phyloP scores from a whole-genome alignment of 768 basidiomycete genomes.

The Naganishia friedmannii region DNA sequence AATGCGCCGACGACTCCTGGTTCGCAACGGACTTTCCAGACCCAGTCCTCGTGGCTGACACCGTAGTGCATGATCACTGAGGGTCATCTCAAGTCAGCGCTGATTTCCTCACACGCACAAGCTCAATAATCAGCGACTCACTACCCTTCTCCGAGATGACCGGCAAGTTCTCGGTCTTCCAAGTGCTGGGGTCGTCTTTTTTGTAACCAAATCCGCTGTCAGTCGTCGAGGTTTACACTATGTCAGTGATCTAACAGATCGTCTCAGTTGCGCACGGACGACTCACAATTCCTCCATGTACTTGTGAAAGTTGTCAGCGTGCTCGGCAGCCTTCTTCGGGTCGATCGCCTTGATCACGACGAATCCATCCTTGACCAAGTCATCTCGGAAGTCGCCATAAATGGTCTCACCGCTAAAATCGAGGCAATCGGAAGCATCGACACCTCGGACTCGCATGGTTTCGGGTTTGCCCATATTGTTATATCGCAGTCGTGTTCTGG shows the following conservation, averaged over 20 bases:
- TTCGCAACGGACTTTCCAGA: constrained; percentile 19
- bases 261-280: background rate
- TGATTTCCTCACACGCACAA: background rate
- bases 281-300: constrained; percentile 25
- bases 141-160: constrained; percentile 24
- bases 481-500: background rate
- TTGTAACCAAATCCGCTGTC: constrained; percentile 17
- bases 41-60: constrained; percentile 19
- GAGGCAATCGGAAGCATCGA: constrained; percentile 7
- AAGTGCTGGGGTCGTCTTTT: constrained; percentile 6
- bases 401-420: constrained; percentile 11
- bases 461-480: constrained; percentile 1
- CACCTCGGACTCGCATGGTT: background rate
- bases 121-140: background rate
- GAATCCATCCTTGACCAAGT: constrained; percentile 12
- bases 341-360: constrained; percentile 19
- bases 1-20: constrained; percentile 15
- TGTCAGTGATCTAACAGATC: background rate
- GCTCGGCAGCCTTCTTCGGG: background rate
- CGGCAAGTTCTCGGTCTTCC: constrained; percentile 3
- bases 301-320: constrained; percentile 12
- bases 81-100: background rate
- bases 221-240: background rate
- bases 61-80: constrained; percentile 22
- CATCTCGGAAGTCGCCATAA: constrained; percentile 25